Percentiles rank a stretch among this genome's conserved stretches.
Evolutionary conservation across 768 basidiomycete genomes (phyloP).

Genomic region (Phlebiopsis gigantea): DNA sequence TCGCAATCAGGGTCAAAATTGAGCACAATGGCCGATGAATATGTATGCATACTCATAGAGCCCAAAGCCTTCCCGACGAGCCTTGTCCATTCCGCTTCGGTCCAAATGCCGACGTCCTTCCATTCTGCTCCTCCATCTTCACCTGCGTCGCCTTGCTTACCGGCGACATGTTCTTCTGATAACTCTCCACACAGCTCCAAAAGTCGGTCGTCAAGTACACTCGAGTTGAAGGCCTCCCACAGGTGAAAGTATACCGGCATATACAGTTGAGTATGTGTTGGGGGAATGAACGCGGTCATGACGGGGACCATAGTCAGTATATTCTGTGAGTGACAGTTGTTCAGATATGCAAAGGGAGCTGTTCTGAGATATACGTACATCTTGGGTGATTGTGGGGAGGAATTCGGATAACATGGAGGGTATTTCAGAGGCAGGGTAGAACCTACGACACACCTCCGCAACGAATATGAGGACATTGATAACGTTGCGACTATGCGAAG

Average conservation of each 20-base stretch:
- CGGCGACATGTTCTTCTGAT: constrained; percentile 65
- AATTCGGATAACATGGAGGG: constrained; percentile 67
- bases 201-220: constrained; percentile 67
- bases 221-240: constrained; percentile 78
- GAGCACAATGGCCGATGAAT: background rate
- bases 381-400: constrained; percentile 63
- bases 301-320: constrained; percentile 69
- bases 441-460: constrained; percentile 67
- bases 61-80: constrained; percentile 79
- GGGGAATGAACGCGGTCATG: constrained; percentile 73
- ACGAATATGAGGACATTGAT: constrained; percentile 70
- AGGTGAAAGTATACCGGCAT: constrained; percentile 67
- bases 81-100: constrained; percentile 74
- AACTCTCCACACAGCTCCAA: constrained; percentile 66
- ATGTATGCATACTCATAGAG: constrained; percentile 50
- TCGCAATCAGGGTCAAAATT: background rate
- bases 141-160: constrained; percentile 47
- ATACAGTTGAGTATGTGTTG: constrained; percentile 59
- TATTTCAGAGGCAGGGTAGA: constrained; percentile 62
- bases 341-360: constrained; percentile 4
- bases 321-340: constrained; percentile 37
- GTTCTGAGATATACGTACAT: constrained; percentile 39
- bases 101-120: constrained; percentile 90
- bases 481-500: constrained; percentile 45
- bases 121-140: constrained; percentile 52